Conservation (phyloP, 2,329 filamentous ascomycete species). For the Fusarium mangiferae region DNA sequence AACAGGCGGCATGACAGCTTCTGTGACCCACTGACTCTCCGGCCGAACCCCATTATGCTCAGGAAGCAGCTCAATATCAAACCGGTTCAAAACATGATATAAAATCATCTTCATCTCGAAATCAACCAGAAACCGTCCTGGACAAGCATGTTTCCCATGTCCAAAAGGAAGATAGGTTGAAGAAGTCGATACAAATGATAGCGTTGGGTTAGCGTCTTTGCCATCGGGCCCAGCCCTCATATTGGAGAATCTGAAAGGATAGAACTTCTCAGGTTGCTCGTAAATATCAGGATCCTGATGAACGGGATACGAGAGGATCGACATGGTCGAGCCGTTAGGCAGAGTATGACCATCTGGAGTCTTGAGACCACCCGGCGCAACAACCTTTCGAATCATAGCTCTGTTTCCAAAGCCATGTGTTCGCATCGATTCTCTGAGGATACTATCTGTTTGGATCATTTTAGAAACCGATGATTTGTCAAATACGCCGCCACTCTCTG, state of each 20-base stretch:
- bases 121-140: conserved; percentile 44
- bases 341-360: conserved; percentile 48
- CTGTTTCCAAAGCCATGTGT: conserved; percentile 47
- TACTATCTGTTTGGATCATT: conserved; percentile 54
- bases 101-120: conserved; percentile 49
- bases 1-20: conserved; percentile 34
- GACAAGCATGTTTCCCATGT: conserved; percentile 50
- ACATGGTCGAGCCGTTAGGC: conserved; percentile 47
- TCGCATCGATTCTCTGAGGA: conserved; percentile 56
- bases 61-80: conserved; percentile 35
- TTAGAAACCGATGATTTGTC: conserved; percentile 51
- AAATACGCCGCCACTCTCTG: conserved; percentile 42
- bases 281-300: conserved; percentile 47
- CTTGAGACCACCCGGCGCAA: conserved; percentile 39
- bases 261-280: conserved; percentile 50
- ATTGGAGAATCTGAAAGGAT: conserved; percentile 55
- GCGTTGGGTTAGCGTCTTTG: not conserved
- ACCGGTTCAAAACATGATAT: conserved; percentile 25
- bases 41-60: conserved; percentile 35
- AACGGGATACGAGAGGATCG: conserved; percentile 46
- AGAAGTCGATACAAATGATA: conserved; percentile 32
- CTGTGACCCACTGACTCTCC: conserved; percentile 32
- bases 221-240: conserved; percentile 35
- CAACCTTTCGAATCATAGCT: conserved; percentile 44
- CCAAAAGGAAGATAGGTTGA: conserved; percentile 47